Conservation (phyloP, 139 green algal species). For the Auxenochlorella protothecoides region DNA sequence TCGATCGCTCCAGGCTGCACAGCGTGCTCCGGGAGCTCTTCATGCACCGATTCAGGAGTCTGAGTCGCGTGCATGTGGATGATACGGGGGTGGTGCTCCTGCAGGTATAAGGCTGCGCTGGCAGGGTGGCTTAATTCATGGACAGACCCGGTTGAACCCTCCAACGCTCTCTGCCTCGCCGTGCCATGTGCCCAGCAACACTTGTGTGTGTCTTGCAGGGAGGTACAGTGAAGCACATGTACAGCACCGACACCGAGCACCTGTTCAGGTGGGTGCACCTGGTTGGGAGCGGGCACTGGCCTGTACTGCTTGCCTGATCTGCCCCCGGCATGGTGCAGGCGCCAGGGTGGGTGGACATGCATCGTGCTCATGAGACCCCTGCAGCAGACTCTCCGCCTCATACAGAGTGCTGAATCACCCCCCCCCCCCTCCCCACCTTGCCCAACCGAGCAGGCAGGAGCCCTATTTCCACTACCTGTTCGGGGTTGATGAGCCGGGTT, state of each 20-base stretch:
- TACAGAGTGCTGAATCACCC: neutral
- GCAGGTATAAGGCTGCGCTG: constrained; percentile 16
- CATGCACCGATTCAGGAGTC: constrained; percentile 19
- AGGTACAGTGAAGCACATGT: constrained; percentile 14
- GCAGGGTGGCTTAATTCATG: no score
- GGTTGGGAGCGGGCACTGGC: no score
- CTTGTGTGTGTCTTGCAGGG: constrained; percentile 1
- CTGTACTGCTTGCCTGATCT: no score
- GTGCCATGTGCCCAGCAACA: no score
- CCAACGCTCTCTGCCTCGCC: no score
- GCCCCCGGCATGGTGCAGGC: no score
- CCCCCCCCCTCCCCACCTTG: neutral
- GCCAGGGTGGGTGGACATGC: no score
- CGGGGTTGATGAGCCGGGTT: constrained; percentile 71
- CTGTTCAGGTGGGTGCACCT: constrained; percentile 3
- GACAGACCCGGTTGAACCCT: no score
- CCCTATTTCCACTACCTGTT: constrained; percentile 86
- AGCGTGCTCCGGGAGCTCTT: constrained; percentile 21
- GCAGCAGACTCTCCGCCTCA: no score
- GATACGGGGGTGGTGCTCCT: constrained; percentile 36
- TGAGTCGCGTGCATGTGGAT: constrained; percentile 10
- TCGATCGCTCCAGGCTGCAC: constrained; percentile 39
- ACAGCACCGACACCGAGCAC: constrained; percentile 27
- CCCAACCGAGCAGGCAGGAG: constrained; percentile 51
- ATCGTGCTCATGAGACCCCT: no score